Base-by-base conservation (phyloP, 805 yeast species). In the Torulaspora gathmanii region DNA sequence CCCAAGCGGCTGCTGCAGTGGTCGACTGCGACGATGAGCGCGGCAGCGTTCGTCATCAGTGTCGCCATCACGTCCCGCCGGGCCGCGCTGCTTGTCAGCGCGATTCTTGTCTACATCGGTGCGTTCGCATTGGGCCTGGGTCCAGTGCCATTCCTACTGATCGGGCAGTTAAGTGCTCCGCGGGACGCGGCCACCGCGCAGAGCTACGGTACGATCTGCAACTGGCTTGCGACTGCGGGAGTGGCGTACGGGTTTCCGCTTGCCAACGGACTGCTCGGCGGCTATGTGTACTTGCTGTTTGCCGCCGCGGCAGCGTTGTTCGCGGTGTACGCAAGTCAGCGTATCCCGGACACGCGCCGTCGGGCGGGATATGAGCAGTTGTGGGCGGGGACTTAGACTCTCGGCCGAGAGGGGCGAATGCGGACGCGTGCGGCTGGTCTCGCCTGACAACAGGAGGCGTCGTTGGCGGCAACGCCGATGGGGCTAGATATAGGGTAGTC, bases 111-210 rank as follows among this genome's bases (percentile, higher is more conserved):
- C 1, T 90, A 88, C 61, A 89, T 91, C 39, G 80, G 84, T 0
- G 77, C 88, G 22, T 93, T 91, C 70, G 98, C 97, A 0, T 69
- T 85, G 27, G 99, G 99, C 0, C 64, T 89, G 50, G 99, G 99
- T 0, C 99, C 99, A 5, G 89, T 93, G 44, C 99, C 99, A 33
- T 91, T 93, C 68, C 68, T 91, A 53, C 67, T 90, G 42, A 82
- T 91, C 9, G 79, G 95, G 5, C 98, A 93, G 61, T 81, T 91
- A n/a, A 83, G 95, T 0, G 95, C 89, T 49, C 69, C 78, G 1
- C 68, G 75, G 1, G 91, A 91, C 1, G 81, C 80, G 46, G 90
- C 90, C 2, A 72, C 80, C 36, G 97, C 98, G 0, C 99, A 93
- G 67, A 83, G 95, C 61, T 83, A 86, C 72, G 98, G 96, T 10